Conservation (phyloP, 495 filamentous ascomycete species). For the Annulohypoxylon moriforme region DNA sequence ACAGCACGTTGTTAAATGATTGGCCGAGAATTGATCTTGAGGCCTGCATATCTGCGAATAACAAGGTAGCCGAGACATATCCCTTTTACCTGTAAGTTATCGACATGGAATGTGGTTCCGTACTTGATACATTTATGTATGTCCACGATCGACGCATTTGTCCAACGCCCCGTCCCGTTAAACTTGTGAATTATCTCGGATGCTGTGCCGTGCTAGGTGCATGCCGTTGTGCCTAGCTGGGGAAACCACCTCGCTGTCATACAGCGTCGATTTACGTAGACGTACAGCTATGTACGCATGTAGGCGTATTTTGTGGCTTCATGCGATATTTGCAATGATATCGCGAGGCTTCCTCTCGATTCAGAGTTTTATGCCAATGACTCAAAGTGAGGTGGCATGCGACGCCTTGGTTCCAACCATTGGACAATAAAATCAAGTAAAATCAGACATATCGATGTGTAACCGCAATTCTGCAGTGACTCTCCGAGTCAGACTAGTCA, state of each 20-base stretch:
- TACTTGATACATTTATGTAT: conserved; percentile 23
- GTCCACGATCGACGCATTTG: conserved; percentile 25
- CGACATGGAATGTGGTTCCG: conserved; percentile 29
- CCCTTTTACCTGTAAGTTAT: conserved; percentile 23
- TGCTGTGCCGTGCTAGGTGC: conserved; percentile 29
- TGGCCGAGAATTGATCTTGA: conserved; percentile 41
- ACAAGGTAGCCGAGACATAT: conserved; percentile 30
- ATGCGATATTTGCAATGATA: conserved; percentile 10
- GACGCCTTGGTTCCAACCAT: neutral
- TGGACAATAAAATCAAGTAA: conserved; percentile 10
- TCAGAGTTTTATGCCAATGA: conserved; percentile 6
- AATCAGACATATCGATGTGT: conserved; percentile 10
- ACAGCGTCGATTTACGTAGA: conserved; percentile 11
- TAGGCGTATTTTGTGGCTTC: neutral
- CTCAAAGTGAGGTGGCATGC: neutral
- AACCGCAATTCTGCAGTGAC: neutral
- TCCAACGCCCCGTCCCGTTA: conserved; percentile 22
- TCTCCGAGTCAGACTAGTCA: conserved; percentile 4
- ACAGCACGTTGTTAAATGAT: conserved; percentile 49
- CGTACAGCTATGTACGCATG: conserved; percentile 4
- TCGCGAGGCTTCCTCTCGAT: conserved; percentile 7
- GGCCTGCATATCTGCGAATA: conserved; percentile 26
- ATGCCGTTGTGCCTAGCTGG: conserved; percentile 2
- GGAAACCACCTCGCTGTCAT: conserved; percentile 13
- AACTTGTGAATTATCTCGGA: conserved; percentile 26